Evolutionary conservation across 1,284 basidiomycete genomes (phyloP).

Genomic region (Cystobasidium slooffiae): DNA sequence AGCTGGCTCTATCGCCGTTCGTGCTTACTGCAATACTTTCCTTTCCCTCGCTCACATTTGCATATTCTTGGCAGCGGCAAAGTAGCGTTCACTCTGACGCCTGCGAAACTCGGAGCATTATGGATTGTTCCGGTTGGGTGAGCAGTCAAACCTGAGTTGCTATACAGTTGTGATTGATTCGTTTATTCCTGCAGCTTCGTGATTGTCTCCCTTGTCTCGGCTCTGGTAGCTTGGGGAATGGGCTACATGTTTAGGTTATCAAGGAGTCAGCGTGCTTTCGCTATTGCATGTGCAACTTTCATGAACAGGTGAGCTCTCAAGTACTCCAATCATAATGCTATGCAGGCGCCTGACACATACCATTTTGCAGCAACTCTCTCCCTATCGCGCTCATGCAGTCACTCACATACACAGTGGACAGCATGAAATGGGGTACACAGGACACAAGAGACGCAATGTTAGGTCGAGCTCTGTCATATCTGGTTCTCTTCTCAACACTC

Average conservation of each 20-base stretch:
- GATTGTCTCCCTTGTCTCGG: slow-evolving; percentile 56
- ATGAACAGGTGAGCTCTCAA: slow-evolving; percentile 44
- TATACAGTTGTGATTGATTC: slow-evolving; percentile 17
- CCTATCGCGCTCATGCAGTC: slow-evolving; percentile 60
- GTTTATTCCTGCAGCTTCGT: slow-evolving; percentile 58
- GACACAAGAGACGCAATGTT: slow-evolving; percentile 53
- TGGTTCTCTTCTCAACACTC: slow-evolving; percentile 59
- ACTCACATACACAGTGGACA: slow-evolving; percentile 56
- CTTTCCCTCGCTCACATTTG: slow-evolving; percentile 8
- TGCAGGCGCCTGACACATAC: slow-evolving; percentile 4
- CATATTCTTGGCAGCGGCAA: slow-evolving; percentile 57
- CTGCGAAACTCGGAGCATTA: slow-evolving; percentile 57
- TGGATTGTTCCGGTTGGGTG: slow-evolving; percentile 49
- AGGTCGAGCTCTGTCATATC: slow-evolving; percentile 51
- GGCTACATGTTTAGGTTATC: slow-evolving; percentile 55
- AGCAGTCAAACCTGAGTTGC: not conserved
- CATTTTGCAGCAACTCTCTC: slow-evolving; percentile 55
- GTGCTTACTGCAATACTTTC: not conserved
- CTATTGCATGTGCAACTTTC: slow-evolving; percentile 52
- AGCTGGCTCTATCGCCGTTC: not conserved
- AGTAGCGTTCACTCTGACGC: slow-evolving; percentile 59
- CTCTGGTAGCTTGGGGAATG: slow-evolving; percentile 54
- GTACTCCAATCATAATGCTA: too few species aligned
- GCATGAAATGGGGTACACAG: slow-evolving; percentile 51
- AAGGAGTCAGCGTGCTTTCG: slow-evolving; percentile 57